These are phyloP conservation scores for Irpex sp. DNA, from an alignment of 1,284 basidiomycete species.

Conservation along the genomic window DNA sequence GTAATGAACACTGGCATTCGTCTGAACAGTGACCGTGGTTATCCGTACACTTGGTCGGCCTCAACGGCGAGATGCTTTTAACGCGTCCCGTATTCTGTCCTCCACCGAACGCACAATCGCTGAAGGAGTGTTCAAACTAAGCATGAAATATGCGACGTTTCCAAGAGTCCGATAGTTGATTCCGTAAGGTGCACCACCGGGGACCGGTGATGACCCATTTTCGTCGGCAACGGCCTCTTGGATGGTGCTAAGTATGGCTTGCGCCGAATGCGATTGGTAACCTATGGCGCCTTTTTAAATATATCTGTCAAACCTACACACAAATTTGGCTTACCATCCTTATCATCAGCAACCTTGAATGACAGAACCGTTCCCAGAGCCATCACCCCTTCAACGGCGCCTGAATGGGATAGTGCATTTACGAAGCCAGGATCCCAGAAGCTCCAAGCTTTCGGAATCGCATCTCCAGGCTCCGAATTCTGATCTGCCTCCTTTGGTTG, in stretches of 20 bases:
- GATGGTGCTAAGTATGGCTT: constrained; percentile 53
- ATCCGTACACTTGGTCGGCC: no score
- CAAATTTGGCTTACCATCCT: constrained; percentile 43
- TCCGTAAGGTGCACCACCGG: constrained; percentile 60
- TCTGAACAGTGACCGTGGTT: no score
- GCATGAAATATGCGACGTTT: constrained; percentile 94
- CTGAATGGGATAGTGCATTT: constrained; percentile 52
- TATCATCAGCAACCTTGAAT: constrained; percentile 68
- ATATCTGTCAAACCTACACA: neutral
- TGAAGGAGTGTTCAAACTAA: constrained; percentile 74
- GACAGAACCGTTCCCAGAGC: constrained; percentile 81
- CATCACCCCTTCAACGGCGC: constrained; percentile 30
- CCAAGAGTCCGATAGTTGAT: constrained; percentile 91
- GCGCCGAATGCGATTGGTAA: constrained; percentile 76
- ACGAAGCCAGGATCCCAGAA: constrained; percentile 85
- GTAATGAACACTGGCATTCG: no score
- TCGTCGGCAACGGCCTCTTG: constrained; percentile 24
- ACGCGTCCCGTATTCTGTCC: constrained; percentile 49
- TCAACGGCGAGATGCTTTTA: neutral
- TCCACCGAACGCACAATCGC: constrained; percentile 56
- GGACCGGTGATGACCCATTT: constrained; percentile 36
- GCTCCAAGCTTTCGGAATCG: constrained; percentile 62
- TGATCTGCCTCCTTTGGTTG: constrained; percentile 1
- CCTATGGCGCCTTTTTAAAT: constrained; percentile 37
- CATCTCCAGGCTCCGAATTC: neutral